These are phyloP conservation scores for Eucalyptus erythrocorys DNA, from an alignment of 345 rosid genomes.

Conservation along the genomic window DNA sequence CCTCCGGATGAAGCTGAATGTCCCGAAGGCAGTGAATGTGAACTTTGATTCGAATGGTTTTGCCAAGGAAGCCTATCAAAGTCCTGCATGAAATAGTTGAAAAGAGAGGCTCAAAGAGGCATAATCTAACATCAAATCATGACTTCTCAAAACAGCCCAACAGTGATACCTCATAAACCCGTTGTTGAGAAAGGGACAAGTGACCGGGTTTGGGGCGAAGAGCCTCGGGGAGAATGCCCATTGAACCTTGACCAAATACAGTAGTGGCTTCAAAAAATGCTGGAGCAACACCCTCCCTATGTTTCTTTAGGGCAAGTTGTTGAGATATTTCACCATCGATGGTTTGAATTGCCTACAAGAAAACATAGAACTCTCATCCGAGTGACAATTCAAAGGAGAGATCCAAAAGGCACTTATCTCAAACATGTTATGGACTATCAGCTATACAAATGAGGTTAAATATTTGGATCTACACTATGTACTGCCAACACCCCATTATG, in stretches of 20 bases:
- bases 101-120: neutral
- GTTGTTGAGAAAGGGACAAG: slow-evolving; percentile 72
- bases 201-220: slow-evolving; percentile 96
- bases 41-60: slow-evolving; percentile 64
- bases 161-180: slow-evolving; percentile 83
- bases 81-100: slow-evolving; percentile 34
- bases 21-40: slow-evolving; percentile 43
- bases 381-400: neutral
- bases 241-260: slow-evolving; percentile 62
- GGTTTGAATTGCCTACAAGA: slow-evolving; percentile 68
- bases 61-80: slow-evolving; percentile 97
- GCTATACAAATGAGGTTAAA: neutral
- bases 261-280: slow-evolving; percentile 60
- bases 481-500: neutral
- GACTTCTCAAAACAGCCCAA: neutral
- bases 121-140: neutral
- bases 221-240: slow-evolving; percentile 73
- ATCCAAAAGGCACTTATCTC: neutral
- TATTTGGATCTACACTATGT: neutral
- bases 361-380: neutral
- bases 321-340: slow-evolving; percentile 86
- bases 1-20: slow-evolving; percentile 39
- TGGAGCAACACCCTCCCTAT: slow-evolving; percentile 63
- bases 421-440: neutral
- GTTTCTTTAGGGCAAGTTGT: slow-evolving; percentile 73